Evolutionary conservation across 1,139 yeast species (phyloP).

Genomic region (Meyerozyma guilliermondii): DNA sequence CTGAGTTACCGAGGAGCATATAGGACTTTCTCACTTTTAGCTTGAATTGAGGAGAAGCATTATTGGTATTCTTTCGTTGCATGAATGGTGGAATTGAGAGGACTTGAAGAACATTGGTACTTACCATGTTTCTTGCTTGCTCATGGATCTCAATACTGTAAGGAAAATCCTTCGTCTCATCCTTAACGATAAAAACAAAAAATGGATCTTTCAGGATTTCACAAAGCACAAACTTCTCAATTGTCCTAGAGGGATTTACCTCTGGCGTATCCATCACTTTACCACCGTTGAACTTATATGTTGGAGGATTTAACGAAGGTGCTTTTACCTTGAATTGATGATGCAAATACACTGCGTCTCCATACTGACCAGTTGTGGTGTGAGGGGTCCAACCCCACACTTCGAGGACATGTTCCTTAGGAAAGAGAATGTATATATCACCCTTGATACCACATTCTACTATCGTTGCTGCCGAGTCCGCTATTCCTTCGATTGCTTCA

Average conservation of each 20-base stretch:
- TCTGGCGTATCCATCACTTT: not conserved
- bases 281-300: not conserved
- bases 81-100: not conserved
- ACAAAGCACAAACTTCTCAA: not conserved
- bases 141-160: slow-evolving; percentile 1
- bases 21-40: slow-evolving; percentile 20
- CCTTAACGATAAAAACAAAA: not conserved
- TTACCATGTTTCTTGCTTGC: not conserved
- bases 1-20: slow-evolving; percentile 18
- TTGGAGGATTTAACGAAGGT: not conserved
- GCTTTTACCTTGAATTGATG: not conserved
- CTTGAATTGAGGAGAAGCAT: slow-evolving; percentile 5
- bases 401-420: slow-evolving; percentile 25
- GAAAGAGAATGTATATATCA: slow-evolving; percentile 37
- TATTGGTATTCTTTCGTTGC: not conserved
- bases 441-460: slow-evolving; percentile 41
- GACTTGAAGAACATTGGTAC: not conserved
- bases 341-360: slow-evolving; percentile 30
- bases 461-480: slow-evolving; percentile 4
- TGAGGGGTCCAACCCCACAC: slow-evolving; percentile 50
- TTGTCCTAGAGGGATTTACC: not conserved
- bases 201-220: not conserved
- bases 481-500: slow-evolving; percentile 2
- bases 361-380: slow-evolving; percentile 14
- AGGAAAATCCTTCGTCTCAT: not conserved